Evolutionary conservation across 2,329 filamentous ascomycete species (phyloP).

Genomic region (Colletotrichum incanum): DNA sequence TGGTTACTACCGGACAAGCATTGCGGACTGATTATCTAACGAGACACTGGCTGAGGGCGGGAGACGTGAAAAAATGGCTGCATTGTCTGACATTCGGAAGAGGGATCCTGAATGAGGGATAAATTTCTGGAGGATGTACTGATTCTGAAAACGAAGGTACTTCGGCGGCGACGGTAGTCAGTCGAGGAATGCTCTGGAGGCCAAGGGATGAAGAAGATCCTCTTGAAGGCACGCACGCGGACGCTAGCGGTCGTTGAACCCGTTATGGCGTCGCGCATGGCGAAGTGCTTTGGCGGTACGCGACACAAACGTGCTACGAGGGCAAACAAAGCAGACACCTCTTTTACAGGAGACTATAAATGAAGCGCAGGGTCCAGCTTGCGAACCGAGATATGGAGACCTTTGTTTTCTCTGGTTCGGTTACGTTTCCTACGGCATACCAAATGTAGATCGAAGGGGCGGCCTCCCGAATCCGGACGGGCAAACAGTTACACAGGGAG

Average conservation of each 20-base stretch:
- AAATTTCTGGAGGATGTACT: not conserved
- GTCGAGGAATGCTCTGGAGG: slow-evolving; percentile 20
- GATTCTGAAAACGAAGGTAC: slow-evolving; percentile 11
- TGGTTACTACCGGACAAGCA: slow-evolving; percentile 15
- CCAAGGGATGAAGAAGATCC: slow-evolving; percentile 23
- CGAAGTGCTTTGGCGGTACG: slow-evolving; percentile 6
- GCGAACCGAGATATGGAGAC: not conserved
- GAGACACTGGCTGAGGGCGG: slow-evolving; percentile 17
- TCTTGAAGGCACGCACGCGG: slow-evolving; percentile 8
- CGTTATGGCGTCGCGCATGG: slow-evolving; percentile 8
- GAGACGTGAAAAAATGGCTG: slow-evolving; percentile 14
- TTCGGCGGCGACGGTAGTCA: not conserved
- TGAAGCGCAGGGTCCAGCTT: not conserved
- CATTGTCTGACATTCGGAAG: slow-evolving; percentile 11
- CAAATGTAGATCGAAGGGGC: not conserved
- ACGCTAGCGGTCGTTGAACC: slow-evolving; percentile 23
- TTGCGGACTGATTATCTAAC: slow-evolving; percentile 21
- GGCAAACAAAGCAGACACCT: slow-evolving; percentile 19
- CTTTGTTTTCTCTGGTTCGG: slow-evolving; percentile 25
- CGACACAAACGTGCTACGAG: slow-evolving; percentile 15
- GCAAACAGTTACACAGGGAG: slow-evolving; percentile 23
- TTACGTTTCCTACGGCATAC: slow-evolving; percentile 5
- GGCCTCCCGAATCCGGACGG: not conserved
- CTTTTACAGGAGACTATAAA: slow-evolving; percentile 4
- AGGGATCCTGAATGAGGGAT: slow-evolving; percentile 13